phyloP scores from a whole-genome alignment of 2,329 filamentous ascomycete species.

The Xylariaceae sp. region DNA sequence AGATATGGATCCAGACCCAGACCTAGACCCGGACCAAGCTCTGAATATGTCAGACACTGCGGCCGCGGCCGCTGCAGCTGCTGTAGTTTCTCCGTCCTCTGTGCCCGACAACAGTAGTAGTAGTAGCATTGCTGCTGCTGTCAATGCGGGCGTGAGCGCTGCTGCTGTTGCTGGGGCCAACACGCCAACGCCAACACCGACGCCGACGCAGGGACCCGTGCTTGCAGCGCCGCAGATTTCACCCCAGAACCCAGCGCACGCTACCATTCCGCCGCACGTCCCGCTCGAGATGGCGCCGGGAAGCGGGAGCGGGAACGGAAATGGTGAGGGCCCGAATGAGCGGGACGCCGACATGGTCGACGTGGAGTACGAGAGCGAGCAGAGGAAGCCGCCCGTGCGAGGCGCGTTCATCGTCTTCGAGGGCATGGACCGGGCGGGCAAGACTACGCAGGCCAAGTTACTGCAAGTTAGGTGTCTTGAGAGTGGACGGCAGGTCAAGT shows the following conservation, averaged over 20 bases:
- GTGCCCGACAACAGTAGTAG: conserved; percentile 12
- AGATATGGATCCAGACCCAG: conserved; percentile 4
- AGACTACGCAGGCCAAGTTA: conserved; percentile 80
- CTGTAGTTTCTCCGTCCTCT: background rate
- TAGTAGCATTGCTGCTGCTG: background rate
- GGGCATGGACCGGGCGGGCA: conserved; percentile 83
- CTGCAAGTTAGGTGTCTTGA: conserved; percentile 53
- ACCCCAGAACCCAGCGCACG: conserved; percentile 24
- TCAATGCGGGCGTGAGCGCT: conserved; percentile 8
- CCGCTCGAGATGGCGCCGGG: conserved; percentile 2
- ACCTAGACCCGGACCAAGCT: background rate
- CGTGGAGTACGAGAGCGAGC: conserved; percentile 14
- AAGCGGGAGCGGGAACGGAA: too few species aligned
- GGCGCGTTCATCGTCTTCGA: conserved; percentile 81
- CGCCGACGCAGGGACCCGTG: conserved; percentile 18
- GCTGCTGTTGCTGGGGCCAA: background rate
- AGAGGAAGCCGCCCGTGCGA: conserved; percentile 35
- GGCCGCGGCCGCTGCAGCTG: background rate
- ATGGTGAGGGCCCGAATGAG: conserved; percentile 5
- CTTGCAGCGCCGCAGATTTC: conserved; percentile 29
- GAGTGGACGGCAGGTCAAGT: conserved; percentile 44
- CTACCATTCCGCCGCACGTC: conserved; percentile 24
- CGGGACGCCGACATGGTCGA: conserved; percentile 26
- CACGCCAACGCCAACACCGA: conserved; percentile 8
- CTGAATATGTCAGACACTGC: conserved; percentile 5